Evolutionary conservation across 1,139 yeast genomes (phyloP).

Genomic region (Yamadazyma blattariae): DNA sequence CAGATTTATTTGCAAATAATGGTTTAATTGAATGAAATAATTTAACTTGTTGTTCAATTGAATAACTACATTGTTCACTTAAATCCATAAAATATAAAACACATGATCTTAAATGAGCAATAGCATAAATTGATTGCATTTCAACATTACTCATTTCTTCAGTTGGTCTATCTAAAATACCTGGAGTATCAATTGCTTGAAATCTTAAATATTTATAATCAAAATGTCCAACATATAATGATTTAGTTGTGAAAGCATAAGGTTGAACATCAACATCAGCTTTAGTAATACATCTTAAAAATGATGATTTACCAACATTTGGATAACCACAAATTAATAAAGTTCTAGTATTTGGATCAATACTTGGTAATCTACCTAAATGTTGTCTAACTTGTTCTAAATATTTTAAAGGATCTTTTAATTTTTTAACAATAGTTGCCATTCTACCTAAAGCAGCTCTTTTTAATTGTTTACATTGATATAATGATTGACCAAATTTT

Average conservation of each 20-base stretch:
- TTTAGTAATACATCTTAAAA: conserved; percentile 87
- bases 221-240: conserved; percentile 93
- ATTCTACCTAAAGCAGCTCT: conserved; percentile 99
- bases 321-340: conserved; percentile 97
- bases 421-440: conserved; percentile 95
- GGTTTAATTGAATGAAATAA: conserved; percentile 96
- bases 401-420: conserved; percentile 89
- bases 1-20: conserved; percentile 93
- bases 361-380: conserved; percentile 95
- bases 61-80: conserved; percentile 98
- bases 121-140: conserved; percentile 98
- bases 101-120: conserved; percentile 96
- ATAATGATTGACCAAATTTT: conserved; percentile 95
- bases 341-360: conserved; percentile 98
- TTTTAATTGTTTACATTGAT: conserved; percentile 97
- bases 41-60: conserved; percentile 96
- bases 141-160: conserved; percentile 99
- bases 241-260: conserved; percentile 96
- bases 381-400: conserved; percentile 99
- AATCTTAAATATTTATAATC: conserved; percentile 96
- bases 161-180: conserved; percentile 96
- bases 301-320: conserved; percentile 97
- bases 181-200: conserved; percentile 99
- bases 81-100: conserved; percentile 97
- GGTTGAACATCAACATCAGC: conserved; percentile 99